Base-by-base conservation (phyloP, 805 yeast genomes). In the Saccharomycopsis sp. region DNA sequence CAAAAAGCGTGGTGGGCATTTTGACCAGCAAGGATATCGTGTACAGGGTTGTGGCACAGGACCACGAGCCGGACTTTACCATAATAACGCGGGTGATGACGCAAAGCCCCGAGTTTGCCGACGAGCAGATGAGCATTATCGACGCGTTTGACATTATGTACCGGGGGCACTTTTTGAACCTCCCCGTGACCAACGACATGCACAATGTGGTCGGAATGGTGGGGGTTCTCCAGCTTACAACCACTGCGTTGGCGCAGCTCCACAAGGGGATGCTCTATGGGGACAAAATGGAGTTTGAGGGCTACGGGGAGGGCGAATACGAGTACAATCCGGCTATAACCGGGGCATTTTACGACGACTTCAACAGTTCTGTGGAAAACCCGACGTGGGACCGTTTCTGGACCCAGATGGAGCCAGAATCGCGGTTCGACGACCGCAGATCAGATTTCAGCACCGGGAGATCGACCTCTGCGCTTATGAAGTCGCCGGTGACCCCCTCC, bases 21-120 rank as follows among this genome's bases (percentile, higher is more conserved):
- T 68, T 77, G 55, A 77, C 80, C 1, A 74, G 75, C 51, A 77
- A 76, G 61, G 81, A 77, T 64, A 69, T 76, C 18, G 75, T 74
- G 20, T 75, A 71, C 52, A 64, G 79, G 50, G 79, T 75, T 0
- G 58, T 77, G 20, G 60, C 78, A 1, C 65, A 66, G 51, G 67
- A 66, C 2, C 64, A 71, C 40, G 73, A 76, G 62, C 72, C 78
- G 0, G 60, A 57, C 14, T 64, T 66, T 2, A 72, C 76, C 9
- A 73, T 72, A 4, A 73, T 77, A 24, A 74, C 74, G 1, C 65
- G 79, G 50, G 74, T 76, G 1, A 71, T 77, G 71, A 77, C 80
- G 0, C 71, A 78, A 2, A 74, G 73, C 54, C 81, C 81, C 0
- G 75, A 75, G 54, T 76, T 73, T 69, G 80, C 80, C 0, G 70